Percentiles rank a stretch among this genome's conserved stretches.
Evolutionary conservation across 225 moss, liverwort and hornwort species (phyloP).

Genomic region (Bryum argenteum): DNA sequence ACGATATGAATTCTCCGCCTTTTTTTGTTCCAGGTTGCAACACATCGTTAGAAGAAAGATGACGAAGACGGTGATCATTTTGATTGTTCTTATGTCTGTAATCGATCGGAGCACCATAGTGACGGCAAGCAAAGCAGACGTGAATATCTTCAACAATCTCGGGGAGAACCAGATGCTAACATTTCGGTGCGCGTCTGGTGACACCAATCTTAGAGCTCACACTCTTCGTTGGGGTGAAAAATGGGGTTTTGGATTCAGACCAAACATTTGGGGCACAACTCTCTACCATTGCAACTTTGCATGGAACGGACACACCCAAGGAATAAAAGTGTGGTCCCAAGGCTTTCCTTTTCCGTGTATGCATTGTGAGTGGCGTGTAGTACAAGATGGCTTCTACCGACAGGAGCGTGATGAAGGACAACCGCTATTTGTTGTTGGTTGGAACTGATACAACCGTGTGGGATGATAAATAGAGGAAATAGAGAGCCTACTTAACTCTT

Average conservation of each 20-base stretch:
- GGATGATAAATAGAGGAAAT: no score
- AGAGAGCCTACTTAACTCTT: no score
- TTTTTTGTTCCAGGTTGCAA: no score
- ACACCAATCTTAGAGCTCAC: background rate
- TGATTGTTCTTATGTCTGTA: background rate
- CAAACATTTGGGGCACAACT: background rate
- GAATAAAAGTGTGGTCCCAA: no score
- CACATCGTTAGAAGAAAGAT: no score
- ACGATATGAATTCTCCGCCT: no score
- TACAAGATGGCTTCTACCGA: no score
- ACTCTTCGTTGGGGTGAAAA: rapidly evolving
- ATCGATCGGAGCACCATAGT: background rate
- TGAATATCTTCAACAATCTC: constrained; percentile 14
- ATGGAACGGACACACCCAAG: background rate
- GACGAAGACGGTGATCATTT: rapidly evolving
- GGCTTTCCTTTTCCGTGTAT: no score
- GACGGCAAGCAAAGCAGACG: background rate
- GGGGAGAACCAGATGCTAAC: background rate
- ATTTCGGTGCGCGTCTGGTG: background rate
- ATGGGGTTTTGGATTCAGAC: constrained; percentile 8
- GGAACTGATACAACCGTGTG: no score
- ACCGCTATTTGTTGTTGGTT: no score
- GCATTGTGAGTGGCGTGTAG: no score
- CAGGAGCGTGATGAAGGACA: no score
- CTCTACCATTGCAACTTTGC: background rate